Base-by-base conservation (phyloP, 352 stramenopile species). In the Globisporangium apiculatum region DNA sequence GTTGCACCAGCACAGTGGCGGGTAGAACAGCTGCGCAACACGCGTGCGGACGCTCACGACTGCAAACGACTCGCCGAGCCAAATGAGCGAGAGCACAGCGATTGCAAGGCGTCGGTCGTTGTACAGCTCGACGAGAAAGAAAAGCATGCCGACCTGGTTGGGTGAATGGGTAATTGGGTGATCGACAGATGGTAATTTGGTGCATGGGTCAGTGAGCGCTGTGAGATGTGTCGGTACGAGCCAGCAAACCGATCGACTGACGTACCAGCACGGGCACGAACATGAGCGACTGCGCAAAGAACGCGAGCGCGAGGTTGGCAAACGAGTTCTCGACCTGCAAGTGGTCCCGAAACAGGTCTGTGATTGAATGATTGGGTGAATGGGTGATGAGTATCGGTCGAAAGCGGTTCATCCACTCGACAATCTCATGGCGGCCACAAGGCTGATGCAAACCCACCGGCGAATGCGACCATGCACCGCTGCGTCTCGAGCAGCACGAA, bases 111-210 rank as follows among this genome's bases (percentile, higher is more conserved):
- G 59, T 11, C 89, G 86, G 67, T 98, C 93, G 48, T 91, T 87
- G 79, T 98, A 98, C 54, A 96, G 77, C 64, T 98, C 94, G 66
- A 98, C 96, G 38, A 98, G 61, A 71, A 98, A 99, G 62, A 98
- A 98, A 24, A 97, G 75, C 72, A 98, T 97, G 2, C 96, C 96
- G 11, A 98, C 69, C 80, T 90, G 55, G 17, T 36, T 17, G 48
- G 24, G 24, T 31, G 24, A 31, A 31, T 31, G 24, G 24, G 24
- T 31, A 31, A 31, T 31, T 40, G 18, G 31, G 48, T 37, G n/a
- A 41, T 17, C n/a, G 7, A 5, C 40, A 43, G 11, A 3, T 31
- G 24, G 24, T 31, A 3, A 31, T 31, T 31, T 3, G 24, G 24
- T 31, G 24, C 24, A 31, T 31, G 24, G 24, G 24, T 31, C 24